These are phyloP conservation scores for Chloranthus sessilifolius DNA, from an alignment of 164 flowering plant genomes.

Conservation along the genomic window DNA sequence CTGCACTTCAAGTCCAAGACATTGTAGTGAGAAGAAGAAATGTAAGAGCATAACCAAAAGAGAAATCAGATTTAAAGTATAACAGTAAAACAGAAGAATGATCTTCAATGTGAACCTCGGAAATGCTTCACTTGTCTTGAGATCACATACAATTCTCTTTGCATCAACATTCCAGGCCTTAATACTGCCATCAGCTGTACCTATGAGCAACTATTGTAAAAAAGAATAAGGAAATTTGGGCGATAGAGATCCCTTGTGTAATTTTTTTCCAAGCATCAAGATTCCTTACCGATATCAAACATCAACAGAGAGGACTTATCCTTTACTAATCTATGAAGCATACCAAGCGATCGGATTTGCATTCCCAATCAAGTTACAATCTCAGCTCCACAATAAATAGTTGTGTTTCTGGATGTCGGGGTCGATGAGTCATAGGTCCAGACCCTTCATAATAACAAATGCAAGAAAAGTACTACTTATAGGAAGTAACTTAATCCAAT, in stretches of 20 bases:
- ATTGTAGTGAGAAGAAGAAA: constrained; percentile 50
- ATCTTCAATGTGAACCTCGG: constrained; percentile 49
- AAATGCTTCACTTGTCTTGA: constrained; percentile 61
- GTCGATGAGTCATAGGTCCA: constrained; percentile 91
- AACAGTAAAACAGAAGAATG: not conserved
- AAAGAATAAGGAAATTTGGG: constrained; percentile 25
- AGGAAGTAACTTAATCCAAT: no score
- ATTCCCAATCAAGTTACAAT: constrained; percentile 97
- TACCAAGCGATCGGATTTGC: constrained; percentile 93
- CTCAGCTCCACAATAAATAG: constrained; percentile 94
- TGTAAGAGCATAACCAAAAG: constrained; percentile 3
- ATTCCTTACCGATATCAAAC: not conserved
- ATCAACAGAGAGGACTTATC: not conserved
- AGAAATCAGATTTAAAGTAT: not conserved
- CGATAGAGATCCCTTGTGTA: constrained; percentile 1
- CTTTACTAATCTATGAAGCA: constrained; percentile 13
- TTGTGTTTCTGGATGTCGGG: constrained; percentile 84
- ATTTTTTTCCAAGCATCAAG: constrained; percentile 8
- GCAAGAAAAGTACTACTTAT: not conserved
- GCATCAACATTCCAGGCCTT: constrained; percentile 99
- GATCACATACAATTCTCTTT: constrained; percentile 95
- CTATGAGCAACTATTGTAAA: constrained; percentile 83
- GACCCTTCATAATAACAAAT: constrained; percentile 48
- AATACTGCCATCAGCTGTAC: constrained; percentile 88
- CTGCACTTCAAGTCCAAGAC: constrained; percentile 89